A percentile compares a stretch with the other conserved stretches of the same genome.
Conservation (phyloP, 108 stramenopile species). For the Cyclotella choctawhatcheeana region DNA sequence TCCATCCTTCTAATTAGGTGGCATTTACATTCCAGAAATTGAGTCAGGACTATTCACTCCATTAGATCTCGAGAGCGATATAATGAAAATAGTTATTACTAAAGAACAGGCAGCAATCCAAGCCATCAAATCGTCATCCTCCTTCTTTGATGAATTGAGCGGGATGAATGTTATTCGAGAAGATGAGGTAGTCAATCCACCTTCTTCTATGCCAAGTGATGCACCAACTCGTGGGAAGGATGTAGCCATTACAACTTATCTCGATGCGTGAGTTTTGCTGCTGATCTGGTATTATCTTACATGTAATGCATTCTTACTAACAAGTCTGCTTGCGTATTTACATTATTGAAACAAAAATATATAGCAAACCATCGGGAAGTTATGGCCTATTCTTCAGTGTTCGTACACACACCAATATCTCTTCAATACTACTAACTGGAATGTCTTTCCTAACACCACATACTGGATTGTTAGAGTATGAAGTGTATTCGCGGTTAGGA, state of each 20-base stretch:
- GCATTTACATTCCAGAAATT: slow-evolving; percentile 13
- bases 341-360: no score
- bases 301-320: no score
- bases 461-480: slow-evolving; percentile 16
- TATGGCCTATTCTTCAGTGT: slow-evolving; percentile 28
- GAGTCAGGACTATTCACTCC: not conserved
- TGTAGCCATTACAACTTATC: slow-evolving; percentile 6
- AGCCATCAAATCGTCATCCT: not conserved
- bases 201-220: slow-evolving; percentile 14
- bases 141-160: slow-evolving; percentile 16
- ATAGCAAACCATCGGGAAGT: slow-evolving; percentile 12
- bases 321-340: no score
- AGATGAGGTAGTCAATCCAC: slow-evolving; percentile 14
- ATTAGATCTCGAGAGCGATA: not conserved
- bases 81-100: not conserved
- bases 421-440: slow-evolving; percentile 1
- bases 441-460: slow-evolving; percentile 17
- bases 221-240: slow-evolving; percentile 17
- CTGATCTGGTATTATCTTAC: no score
- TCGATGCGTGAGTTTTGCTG: no score
- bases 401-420: not conserved
- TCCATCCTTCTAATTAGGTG: no score
- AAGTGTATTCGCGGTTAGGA: slow-evolving; percentile 18
- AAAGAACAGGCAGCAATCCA: not conserved
- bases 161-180: not conserved